Conservation (phyloP, 805 yeast genomes). For the Schwanniomyces pseudopolymorphus region DNA sequence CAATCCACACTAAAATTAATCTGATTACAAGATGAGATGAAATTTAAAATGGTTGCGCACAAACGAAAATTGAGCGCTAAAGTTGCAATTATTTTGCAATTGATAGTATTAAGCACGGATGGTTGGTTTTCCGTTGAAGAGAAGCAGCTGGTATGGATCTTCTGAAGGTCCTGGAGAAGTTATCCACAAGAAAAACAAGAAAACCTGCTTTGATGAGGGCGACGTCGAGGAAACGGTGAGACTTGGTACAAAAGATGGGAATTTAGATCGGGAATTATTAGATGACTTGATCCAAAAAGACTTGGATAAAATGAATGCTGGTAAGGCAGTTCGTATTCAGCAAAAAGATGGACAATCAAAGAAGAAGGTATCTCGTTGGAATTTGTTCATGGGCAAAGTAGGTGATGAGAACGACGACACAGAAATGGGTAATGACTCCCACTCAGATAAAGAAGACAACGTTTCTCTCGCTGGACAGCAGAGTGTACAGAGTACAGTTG, state of each 20-base stretch:
- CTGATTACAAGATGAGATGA: not conserved
- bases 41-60: constrained; percentile 3
- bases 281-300: not conserved
- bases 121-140: constrained; percentile 2
- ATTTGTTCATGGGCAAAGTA: not conserved
- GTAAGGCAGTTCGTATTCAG: not conserved
- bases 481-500: not conserved
- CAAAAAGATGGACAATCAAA: not conserved
- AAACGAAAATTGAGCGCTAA: constrained; percentile 1
- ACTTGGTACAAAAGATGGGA: not conserved
- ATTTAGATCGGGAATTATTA: not conserved
- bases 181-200: not conserved
- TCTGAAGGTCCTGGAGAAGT: not conserved
- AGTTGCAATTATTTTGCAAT: not conserved
- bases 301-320: not conserved
- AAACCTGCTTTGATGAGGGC: not conserved
- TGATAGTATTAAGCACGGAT: not conserved
- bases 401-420: not conserved
- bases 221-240: not conserved
- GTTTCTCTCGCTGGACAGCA: not conserved
- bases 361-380: not conserved
- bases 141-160: constrained; percentile 3
- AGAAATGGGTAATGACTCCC: not conserved
- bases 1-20: not conserved
- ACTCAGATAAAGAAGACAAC: constrained; percentile 3